phyloP scores from a whole-genome alignment of 2,329 filamentous ascomycete species.

The Fusarium haematococcum region DNA sequence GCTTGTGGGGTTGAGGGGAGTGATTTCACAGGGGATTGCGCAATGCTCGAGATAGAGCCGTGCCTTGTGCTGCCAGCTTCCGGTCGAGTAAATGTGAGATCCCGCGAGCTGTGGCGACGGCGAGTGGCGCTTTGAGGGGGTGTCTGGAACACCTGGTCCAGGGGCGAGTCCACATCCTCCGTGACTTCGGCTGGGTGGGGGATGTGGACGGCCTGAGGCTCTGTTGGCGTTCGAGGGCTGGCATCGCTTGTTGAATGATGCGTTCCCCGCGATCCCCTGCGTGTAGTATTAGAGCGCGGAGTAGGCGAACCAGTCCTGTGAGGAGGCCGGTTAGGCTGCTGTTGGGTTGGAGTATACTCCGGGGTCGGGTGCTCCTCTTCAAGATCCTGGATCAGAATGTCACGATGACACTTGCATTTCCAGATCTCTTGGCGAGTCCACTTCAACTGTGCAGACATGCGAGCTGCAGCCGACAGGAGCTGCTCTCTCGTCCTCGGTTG shows the following conservation, averaged over 20 bases:
- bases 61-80: slow-evolving; percentile 43
- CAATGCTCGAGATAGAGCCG: slow-evolving; percentile 49
- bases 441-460: slow-evolving; percentile 88
- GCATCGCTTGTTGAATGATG: slow-evolving; percentile 41
- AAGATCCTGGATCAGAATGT: slow-evolving; percentile 86
- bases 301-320: slow-evolving; percentile 44
- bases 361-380: slow-evolving; percentile 72
- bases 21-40: slow-evolving; percentile 44
- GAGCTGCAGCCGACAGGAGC: slow-evolving; percentile 84
- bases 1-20: slow-evolving; percentile 38
- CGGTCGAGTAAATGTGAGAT: slow-evolving; percentile 38
- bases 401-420: slow-evolving; percentile 89
- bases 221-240: slow-evolving; percentile 44
- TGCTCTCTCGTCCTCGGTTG: slow-evolving; percentile 90
- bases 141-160: slow-evolving; percentile 47
- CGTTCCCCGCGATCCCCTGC: slow-evolving; percentile 45
- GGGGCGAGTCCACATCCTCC: slow-evolving; percentile 42
- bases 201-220: slow-evolving; percentile 33
- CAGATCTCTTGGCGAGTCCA: slow-evolving; percentile 96
- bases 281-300: slow-evolving; percentile 36
- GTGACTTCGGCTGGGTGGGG: slow-evolving; percentile 31
- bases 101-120: slow-evolving; percentile 42
- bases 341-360: slow-evolving; percentile 42
- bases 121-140: slow-evolving; percentile 47
- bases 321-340: slow-evolving; percentile 38